A percentile compares a stretch with the other conserved stretches of the same genome.
Conservation (phyloP, 2,329 filamentous ascomycete species). For the Microthyrium microscopicum region DNA sequence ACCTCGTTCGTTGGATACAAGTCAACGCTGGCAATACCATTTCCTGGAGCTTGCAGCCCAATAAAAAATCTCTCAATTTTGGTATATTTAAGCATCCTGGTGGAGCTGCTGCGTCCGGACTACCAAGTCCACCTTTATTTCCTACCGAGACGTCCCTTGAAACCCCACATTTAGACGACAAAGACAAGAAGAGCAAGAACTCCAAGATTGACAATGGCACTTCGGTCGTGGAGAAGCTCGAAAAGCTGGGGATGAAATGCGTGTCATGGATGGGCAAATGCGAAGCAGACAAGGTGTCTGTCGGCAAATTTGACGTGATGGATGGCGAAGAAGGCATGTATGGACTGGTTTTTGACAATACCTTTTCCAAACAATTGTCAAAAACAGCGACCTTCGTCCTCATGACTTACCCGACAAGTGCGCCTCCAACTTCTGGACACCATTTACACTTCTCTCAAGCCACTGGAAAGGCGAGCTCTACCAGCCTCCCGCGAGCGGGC, state of each 20-base stretch:
- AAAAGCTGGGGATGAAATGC: slow-evolving; percentile 43
- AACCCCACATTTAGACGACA: slow-evolving; percentile 17
- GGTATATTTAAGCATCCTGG: slow-evolving; percentile 96
- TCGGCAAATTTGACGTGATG: slow-evolving; percentile 71
- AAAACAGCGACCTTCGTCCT: slow-evolving; percentile 93
- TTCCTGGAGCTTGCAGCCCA: slow-evolving; percentile 92
- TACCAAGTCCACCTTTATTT: slow-evolving; percentile 19
- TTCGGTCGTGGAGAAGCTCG: slow-evolving; percentile 50
- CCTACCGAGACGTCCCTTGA: slow-evolving; percentile 22
- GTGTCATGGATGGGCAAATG: slow-evolving; percentile 81
- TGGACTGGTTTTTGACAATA: slow-evolving; percentile 94
- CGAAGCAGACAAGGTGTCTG: slow-evolving; percentile 87
- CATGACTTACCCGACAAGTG: slow-evolving; percentile 76
- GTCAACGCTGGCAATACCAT: slow-evolving; percentile 83
- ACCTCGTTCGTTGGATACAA: slow-evolving; percentile 93
- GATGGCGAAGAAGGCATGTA: slow-evolving; percentile 75
- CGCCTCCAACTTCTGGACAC: slow-evolving; percentile 57
- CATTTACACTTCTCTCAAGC: slow-evolving; percentile 45
- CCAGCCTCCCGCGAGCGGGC: too few relatives aligned
- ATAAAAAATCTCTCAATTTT: slow-evolving; percentile 98
- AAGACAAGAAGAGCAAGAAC: slow-evolving; percentile 35
- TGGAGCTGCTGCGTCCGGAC: slow-evolving; percentile 35
- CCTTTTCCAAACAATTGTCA: slow-evolving; percentile 79
- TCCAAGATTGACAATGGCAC: slow-evolving; percentile 42
- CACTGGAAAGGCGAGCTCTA: slow-evolving; percentile 31